These are phyloP conservation scores for Xylariomycetidae sp. DNA, from an alignment of 2,329 filamentous ascomycete genomes.

Conservation along the genomic window DNA sequence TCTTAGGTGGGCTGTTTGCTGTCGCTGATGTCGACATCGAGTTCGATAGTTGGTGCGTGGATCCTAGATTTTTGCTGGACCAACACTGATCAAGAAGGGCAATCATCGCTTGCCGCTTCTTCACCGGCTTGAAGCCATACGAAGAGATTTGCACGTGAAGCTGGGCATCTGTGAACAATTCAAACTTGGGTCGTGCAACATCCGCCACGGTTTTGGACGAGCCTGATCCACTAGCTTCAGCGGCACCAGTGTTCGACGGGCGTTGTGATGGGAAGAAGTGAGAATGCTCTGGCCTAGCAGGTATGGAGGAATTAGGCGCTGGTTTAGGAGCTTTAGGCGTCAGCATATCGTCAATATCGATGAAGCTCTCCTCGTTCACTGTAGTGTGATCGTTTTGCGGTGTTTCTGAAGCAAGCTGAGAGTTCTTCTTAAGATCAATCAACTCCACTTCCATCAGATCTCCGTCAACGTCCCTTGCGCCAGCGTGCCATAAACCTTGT, in stretches of 20 bases:
- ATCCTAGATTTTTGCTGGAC: slow-evolving; percentile 46
- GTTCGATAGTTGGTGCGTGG: slow-evolving; percentile 5
- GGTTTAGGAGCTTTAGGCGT: slow-evolving; percentile 5
- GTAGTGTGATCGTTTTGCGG: background rate
- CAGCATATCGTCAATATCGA: slow-evolving; percentile 25
- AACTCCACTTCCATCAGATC: slow-evolving; percentile 57
- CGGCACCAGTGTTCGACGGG: background rate
- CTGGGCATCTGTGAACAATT: slow-evolving; percentile 55
- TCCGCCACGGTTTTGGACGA: background rate
- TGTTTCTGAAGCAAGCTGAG: background rate
- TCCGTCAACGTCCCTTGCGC: slow-evolving; percentile 60
- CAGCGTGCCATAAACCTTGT: slow-evolving; percentile 61
- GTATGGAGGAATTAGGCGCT: slow-evolving; percentile 1
- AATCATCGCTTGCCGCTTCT: slow-evolving; percentile 63
- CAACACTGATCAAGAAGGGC: slow-evolving; percentile 65
- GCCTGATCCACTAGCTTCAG: slow-evolving; percentile 1
- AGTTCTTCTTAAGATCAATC: slow-evolving; percentile 42
- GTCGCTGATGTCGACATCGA: slow-evolving; percentile 17
- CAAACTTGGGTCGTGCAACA: slow-evolving; percentile 46
- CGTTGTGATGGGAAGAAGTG: slow-evolving; percentile 9
- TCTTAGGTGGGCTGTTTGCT: slow-evolving; percentile 8
- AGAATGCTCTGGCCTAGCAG: slow-evolving; percentile 6
- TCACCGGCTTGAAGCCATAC: slow-evolving; percentile 69
- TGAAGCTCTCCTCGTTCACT: slow-evolving; percentile 13
- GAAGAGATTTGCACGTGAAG: slow-evolving; percentile 55